These are phyloP conservation scores for Monilinia aucupariae DNA, from an alignment of 2,329 filamentous ascomycete genomes.

Conservation along the genomic window DNA sequence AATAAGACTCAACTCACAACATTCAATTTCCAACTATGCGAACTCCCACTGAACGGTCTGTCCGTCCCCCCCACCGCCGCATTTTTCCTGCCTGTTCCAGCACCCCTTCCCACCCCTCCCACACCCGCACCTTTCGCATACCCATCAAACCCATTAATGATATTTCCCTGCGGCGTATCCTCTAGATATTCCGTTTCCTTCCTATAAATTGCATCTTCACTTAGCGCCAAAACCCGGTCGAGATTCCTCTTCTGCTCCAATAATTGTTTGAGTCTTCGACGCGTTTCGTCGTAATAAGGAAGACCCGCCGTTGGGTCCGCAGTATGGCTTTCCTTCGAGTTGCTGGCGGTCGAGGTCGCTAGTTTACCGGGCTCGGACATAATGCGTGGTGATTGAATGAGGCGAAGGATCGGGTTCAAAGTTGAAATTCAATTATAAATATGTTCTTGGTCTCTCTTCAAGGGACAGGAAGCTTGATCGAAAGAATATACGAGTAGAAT, in stretches of 20 bases:
- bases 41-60: slow-evolving; percentile 58
- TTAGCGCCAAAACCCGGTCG: slow-evolving; percentile 23
- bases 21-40: slow-evolving; percentile 52
- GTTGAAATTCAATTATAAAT: not conserved
- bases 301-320: slow-evolving; percentile 46
- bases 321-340: slow-evolving; percentile 37
- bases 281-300: slow-evolving; percentile 69
- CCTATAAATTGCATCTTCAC: slow-evolving; percentile 75
- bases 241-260: slow-evolving; percentile 57
- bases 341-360: not conserved
- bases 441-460: not conserved
- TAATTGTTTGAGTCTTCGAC: slow-evolving; percentile 60
- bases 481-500: not conserved
- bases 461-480: slow-evolving; percentile 2
- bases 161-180: slow-evolving; percentile 83
- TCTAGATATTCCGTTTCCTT: slow-evolving; percentile 87
- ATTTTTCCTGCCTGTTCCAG: slow-evolving; percentile 57
- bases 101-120: slow-evolving; percentile 39
- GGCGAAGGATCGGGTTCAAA: not conserved
- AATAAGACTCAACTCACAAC: slow-evolving; percentile 32
- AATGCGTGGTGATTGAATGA: not conserved
- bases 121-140: slow-evolving; percentile 84
- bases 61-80: slow-evolving; percentile 60
- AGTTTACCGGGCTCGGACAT: slow-evolving; percentile 2
- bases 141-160: slow-evolving; percentile 95